Base-by-base conservation (phyloP, 2,329 filamentous ascomycete species). In the Podosphaera aphanis region DNA sequence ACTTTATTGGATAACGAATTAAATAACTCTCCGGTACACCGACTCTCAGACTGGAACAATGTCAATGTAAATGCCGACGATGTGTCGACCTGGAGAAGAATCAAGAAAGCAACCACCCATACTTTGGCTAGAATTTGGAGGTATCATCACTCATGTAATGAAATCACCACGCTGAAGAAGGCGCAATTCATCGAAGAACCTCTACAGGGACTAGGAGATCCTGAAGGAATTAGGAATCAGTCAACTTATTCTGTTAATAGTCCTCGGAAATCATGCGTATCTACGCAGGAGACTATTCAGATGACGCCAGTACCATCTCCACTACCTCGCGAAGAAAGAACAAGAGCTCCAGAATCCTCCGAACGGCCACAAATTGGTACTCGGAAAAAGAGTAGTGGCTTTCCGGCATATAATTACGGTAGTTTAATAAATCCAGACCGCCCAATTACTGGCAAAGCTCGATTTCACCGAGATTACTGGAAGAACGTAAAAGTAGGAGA, bases 251-350 rank as follows among this genome's bases (percentile, higher is more conserved):
- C 57, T 15, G 41, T 48, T 6, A 46, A 65, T 23, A 47, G 63
- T 61, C 31, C 58, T 56, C 42, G 67, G 21, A 61, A 66, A 2
- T 74, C 71, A 0, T 70, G 67, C 49, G 56, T 63, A 18, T 75
- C 74, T 1, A 67, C 68, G 18, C 66, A 66, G 33, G 76, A 82
- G 48, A 82, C 81, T 21, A 93, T 98, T 46, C 85, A 88, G 57
- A 93, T 98, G 86, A 95, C 86, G 0, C 86, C 88, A 0, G 86
- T 98, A 16, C 77, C 81, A 2, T 94, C 86, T 1, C 85, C 84
- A 4, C 66, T 76, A 1, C 77, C 77, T 1, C 57, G 64, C 58
- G 61, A 29, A 55, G 52, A 56, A 43, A 57, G 57, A 2, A 43
- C 56, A 15, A 43, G 52, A 38, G 38, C 56, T 20, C 56, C 54